phyloP scores from a whole-genome alignment of 345 rosid genomes.

The Cardiospermum halicacabum region DNA sequence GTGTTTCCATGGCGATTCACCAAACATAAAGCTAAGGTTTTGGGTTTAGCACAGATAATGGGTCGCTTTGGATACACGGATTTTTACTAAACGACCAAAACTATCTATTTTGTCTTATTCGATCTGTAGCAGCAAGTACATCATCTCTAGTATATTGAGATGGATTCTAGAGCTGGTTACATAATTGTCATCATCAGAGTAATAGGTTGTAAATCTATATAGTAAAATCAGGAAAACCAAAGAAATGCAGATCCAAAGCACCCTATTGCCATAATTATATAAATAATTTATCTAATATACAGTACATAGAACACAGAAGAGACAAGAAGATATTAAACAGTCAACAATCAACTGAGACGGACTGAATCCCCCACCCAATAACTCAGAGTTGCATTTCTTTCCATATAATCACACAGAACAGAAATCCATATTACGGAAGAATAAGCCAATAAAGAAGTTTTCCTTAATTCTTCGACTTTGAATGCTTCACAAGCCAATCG shows the following conservation, averaged over 20 bases:
- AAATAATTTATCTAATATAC: conserved; percentile 22
- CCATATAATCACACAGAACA: conserved; percentile 25
- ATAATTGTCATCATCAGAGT: too few species aligned
- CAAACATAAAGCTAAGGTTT: conserved; percentile 5
- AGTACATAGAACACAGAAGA: conserved; percentile 21
- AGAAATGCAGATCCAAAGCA: background rate
- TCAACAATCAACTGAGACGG: conserved; percentile 6
- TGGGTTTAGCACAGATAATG: too few species aligned
- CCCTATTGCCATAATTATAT: background rate
- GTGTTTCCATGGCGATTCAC: conserved; percentile 48
- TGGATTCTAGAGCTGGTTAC: too few species aligned
- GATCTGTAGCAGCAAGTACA: too few species aligned
- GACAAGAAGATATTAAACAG: conserved; percentile 13
- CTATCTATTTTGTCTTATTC: too few species aligned
- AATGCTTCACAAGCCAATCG: conserved; percentile 93
- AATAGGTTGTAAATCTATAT: too few species aligned
- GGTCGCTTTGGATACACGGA: too few species aligned
- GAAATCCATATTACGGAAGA: conserved; percentile 16
- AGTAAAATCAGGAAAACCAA: background rate
- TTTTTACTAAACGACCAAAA: too few species aligned
- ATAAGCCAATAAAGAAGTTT: background rate
- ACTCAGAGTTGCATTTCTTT: conserved; percentile 1
- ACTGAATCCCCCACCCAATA: conserved; percentile 13
- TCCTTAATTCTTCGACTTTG: conserved; percentile 55
- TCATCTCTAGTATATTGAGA: too few species aligned